Percentiles rank a stretch among this genome's conserved stretches.
phyloP scores from a whole-genome alignment of 2,329 filamentous ascomycete species.

The Calonectria fujianensis region DNA sequence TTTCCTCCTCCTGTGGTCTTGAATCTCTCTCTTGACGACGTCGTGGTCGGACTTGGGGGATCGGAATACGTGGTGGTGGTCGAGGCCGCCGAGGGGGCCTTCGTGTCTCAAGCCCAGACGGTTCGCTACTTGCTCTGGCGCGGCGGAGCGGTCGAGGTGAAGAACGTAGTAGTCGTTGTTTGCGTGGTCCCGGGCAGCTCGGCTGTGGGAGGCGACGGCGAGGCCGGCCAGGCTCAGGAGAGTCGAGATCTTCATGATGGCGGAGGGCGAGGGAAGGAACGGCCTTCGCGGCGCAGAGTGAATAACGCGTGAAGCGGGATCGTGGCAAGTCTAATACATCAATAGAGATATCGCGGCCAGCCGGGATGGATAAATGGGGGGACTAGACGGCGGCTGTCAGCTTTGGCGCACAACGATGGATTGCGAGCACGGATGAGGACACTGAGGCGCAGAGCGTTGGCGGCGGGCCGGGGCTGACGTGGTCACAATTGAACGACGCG shows the following conservation, averaged over 20 bases:
- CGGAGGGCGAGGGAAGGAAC: conserved; percentile 31
- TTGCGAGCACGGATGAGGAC: conserved; percentile 28
- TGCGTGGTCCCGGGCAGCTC: conserved; percentile 82
- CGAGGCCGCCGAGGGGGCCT: conserved; percentile 85
- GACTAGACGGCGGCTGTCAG: conserved; percentile 40
- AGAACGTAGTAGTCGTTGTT: conserved; percentile 95
- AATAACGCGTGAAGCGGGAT: conserved; percentile 41
- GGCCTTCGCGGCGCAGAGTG: conserved; percentile 48
- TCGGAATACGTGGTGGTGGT: conserved; percentile 90
- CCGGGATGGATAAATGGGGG: conserved; percentile 35
- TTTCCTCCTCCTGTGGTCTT: conserved; percentile 76
- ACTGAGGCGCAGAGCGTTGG: conserved; percentile 41
- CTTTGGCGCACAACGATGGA: conserved; percentile 2
- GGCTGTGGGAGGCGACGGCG: conserved; percentile 68
- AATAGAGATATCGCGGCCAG: conserved; percentile 41
- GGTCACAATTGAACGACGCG: conserved; percentile 20
- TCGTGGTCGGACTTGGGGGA: conserved; percentile 78
- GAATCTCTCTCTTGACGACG: conserved; percentile 73
- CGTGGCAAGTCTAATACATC: conserved; percentile 50
- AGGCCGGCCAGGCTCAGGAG: conserved; percentile 73
- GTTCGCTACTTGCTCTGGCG: conserved; percentile 81
- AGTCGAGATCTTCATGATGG: conserved; percentile 70
- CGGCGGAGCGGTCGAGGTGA: conserved; percentile 81
- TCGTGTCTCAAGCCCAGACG: conserved; percentile 87
- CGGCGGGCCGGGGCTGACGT: conserved; percentile 17